Percentiles rank a stretch among this genome's conserved stretches.
Conservation (phyloP, 345 rosid genomes). For the Euphorbia tirucalli region DNA sequence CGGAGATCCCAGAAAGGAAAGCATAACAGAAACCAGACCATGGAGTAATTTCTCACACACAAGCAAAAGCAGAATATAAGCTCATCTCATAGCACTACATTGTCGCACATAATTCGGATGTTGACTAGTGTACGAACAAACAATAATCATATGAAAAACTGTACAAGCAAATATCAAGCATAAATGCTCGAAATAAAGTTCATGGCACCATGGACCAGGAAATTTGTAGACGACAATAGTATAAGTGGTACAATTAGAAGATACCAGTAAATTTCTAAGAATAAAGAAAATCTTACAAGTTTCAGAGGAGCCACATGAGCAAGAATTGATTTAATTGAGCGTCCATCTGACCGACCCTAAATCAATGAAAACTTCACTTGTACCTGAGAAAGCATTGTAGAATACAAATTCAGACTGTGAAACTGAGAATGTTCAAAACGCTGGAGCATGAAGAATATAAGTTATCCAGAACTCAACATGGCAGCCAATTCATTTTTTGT, state of each 20-base stretch:
- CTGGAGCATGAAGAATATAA: background rate
- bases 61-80: background rate
- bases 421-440: background rate
- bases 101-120: too few relatives aligned
- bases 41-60: conserved; percentile 3
- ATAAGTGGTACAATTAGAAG: background rate
- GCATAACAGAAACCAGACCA: background rate
- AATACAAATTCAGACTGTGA: conserved; percentile 16
- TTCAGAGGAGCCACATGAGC: conserved; percentile 91
- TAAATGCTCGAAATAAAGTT: too few relatives aligned
- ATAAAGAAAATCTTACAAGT: conserved; percentile 58
- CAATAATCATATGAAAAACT: too few relatives aligned
- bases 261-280: background rate
- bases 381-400: conserved; percentile 51
- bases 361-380: conserved; percentile 81
- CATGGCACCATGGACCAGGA: too few relatives aligned
- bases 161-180: too few relatives aligned
- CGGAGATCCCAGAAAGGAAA: too few relatives aligned
- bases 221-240: too few relatives aligned
- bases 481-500: background rate
- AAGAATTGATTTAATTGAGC: conserved; percentile 88
- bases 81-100: too few relatives aligned
- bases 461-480: background rate
- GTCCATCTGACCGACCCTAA: conserved; percentile 95
- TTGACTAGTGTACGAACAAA: too few relatives aligned